Evolutionary conservation across 805 yeast genomes (phyloP).

Genomic region (Debaryomyces prosopidis): DNA sequence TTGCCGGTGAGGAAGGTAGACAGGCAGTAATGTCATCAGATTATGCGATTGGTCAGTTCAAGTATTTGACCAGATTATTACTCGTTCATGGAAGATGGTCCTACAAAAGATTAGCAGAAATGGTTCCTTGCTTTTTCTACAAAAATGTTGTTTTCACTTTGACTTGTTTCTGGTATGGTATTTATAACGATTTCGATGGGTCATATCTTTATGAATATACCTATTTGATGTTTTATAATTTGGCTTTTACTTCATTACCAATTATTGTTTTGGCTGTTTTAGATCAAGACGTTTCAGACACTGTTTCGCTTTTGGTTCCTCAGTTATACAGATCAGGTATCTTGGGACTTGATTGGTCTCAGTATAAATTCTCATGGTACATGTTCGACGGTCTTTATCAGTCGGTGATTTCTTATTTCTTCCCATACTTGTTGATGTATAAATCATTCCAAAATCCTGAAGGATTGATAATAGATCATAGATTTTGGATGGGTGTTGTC

Average conservation of each 20-base stretch:
- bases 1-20: constrained; percentile 85
- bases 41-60: constrained; percentile 79
- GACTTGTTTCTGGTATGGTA: constrained; percentile 76
- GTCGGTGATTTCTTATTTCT: constrained; percentile 66
- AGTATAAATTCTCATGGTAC: constrained; percentile 57
- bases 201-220: constrained; percentile 78
- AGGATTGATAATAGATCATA: constrained; percentile 62
- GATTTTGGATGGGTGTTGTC: constrained; percentile 71
- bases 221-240: constrained; percentile 72
- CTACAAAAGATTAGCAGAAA: constrained; percentile 68
- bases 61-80: constrained; percentile 62
- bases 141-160: constrained; percentile 74
- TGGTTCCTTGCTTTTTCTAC: constrained; percentile 78
- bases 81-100: constrained; percentile 87
- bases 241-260: constrained; percentile 80
- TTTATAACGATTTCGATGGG: constrained; percentile 69
- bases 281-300: constrained; percentile 75
- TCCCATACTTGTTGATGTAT: constrained; percentile 59
- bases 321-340: constrained; percentile 71
- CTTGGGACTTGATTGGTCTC: constrained; percentile 61
- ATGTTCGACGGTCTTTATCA: constrained; percentile 73
- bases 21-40: constrained; percentile 88
- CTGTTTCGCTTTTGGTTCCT: constrained; percentile 66
- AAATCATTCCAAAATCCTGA: constrained; percentile 43
- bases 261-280: constrained; percentile 70